These are phyloP conservation scores for Musa balbisiana DNA, from an alignment of 202 grass and related monocot genomes.

Conservation along the genomic window DNA sequence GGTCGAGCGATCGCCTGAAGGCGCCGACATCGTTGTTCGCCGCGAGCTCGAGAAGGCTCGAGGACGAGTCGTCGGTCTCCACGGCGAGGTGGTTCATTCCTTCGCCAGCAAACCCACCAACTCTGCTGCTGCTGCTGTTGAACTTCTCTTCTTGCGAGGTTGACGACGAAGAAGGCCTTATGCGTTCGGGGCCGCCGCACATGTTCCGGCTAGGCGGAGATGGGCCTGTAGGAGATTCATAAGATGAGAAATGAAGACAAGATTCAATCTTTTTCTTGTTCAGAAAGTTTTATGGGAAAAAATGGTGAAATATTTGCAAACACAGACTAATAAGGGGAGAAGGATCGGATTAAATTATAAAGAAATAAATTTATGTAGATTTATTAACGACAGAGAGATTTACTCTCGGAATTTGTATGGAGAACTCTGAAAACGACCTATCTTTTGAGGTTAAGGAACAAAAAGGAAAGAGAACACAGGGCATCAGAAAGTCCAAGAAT, in stretches of 20 bases:
- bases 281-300: slow-evolving; percentile 37
- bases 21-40: slow-evolving; percentile 54
- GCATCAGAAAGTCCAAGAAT: no score
- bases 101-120: slow-evolving; percentile 15
- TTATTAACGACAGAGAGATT: no score
- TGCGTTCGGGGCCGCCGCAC: not conserved
- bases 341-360: no score
- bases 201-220: not conserved
- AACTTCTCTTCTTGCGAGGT: not conserved
- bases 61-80: slow-evolving; percentile 51
- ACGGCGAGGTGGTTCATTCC: slow-evolving; percentile 39
- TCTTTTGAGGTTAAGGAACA: no score
- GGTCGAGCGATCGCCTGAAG: slow-evolving; percentile 38
- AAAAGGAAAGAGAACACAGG: no score
- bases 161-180: not conserved
- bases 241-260: no score
- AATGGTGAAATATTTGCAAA: no score
- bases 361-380: no score
- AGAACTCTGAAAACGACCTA: no score
- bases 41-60: slow-evolving; percentile 66
- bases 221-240: not conserved
- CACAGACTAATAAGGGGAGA: no score
- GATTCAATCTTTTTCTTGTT: slow-evolving; percentile 8
- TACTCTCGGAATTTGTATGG: no score
- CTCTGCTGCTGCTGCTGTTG: not conserved